These are phyloP conservation scores for Lepidium didymum DNA, from an alignment of 345 rosid genomes.

Conservation along the genomic window DNA sequence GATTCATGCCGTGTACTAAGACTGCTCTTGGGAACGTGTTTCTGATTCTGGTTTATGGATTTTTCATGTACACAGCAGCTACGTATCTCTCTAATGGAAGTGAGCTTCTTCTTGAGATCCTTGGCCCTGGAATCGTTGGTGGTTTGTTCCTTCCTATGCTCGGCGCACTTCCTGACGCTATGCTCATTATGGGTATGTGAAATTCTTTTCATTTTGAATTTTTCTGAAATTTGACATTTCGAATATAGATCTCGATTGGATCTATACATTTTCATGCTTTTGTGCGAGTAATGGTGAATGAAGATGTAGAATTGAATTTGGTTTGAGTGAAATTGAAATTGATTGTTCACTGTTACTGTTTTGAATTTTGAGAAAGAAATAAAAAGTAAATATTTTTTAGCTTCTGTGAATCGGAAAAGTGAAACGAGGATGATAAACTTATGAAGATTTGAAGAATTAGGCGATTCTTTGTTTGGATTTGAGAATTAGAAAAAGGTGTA, in stretches of 20 bases:
- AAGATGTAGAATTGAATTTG: background rate
- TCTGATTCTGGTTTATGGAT: slow-evolving; percentile 67
- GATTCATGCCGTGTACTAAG: slow-evolving; percentile 88
- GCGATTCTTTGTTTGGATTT: background rate
- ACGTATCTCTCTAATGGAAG: slow-evolving; percentile 76
- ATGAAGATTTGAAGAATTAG: background rate
- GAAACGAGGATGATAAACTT: background rate
- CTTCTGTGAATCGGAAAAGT: background rate
- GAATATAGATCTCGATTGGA: background rate
- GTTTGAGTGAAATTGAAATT: background rate
- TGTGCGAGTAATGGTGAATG: background rate
- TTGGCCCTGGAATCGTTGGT: slow-evolving; percentile 92
- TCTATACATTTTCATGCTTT: background rate
- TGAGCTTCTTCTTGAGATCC: slow-evolving; percentile 83
- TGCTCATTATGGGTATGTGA: slow-evolving; percentile 80
- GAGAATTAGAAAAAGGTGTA: background rate
- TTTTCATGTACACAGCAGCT: slow-evolving; percentile 76
- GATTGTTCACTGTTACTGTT: background rate
- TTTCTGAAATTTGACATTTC: background rate
- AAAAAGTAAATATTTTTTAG: background rate
- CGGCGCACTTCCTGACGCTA: slow-evolving; percentile 97
- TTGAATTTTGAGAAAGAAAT: background rate
- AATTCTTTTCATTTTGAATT: background rate
- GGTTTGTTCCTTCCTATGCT: slow-evolving; percentile 90
- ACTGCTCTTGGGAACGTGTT: slow-evolving; percentile 71